These are phyloP conservation scores for Lumnitzera racemosa DNA, from an alignment of 345 rosid genomes.

Conservation along the genomic window DNA sequence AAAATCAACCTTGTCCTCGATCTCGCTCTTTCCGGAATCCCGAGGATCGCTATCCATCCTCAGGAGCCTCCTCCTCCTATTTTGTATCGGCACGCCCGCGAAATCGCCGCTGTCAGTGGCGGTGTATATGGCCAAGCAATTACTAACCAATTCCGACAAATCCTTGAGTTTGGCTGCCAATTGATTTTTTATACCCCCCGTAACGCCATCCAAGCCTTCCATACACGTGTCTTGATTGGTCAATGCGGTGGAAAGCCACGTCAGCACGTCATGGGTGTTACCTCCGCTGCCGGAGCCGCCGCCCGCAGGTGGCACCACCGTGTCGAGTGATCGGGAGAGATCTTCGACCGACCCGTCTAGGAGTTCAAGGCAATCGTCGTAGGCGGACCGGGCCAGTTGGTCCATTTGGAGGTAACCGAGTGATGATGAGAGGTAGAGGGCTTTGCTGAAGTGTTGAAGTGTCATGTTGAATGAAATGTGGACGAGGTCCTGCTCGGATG, in stretches of 20 bases:
- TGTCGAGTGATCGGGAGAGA: conserved; percentile 54
- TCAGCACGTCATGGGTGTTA: conserved; percentile 56
- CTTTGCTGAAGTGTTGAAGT: conserved; percentile 66
- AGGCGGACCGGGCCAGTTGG: conserved; percentile 64
- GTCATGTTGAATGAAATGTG: conserved; percentile 98
- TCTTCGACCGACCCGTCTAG: conserved; percentile 76
- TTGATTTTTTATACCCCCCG: conserved; percentile 55
- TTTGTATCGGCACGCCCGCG: conserved; percentile 81
- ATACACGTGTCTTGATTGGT: conserved; percentile 92
- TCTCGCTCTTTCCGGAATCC: neutral
- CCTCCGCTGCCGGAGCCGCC: conserved; percentile 9
- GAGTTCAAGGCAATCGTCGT: conserved; percentile 84
- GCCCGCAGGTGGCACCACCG: conserved; percentile 23
- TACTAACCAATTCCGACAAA: conserved; percentile 81
- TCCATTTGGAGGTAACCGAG: conserved; percentile 59
- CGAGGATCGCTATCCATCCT: conserved; percentile 9
- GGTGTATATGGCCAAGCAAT: conserved; percentile 72
- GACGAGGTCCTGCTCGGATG: conserved; percentile 61
- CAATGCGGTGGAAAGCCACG: conserved; percentile 91
- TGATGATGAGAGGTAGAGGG: conserved; percentile 50
- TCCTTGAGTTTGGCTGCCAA: conserved; percentile 52
- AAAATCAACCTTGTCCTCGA: conserved; percentile 15
- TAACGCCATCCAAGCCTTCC: conserved; percentile 62
- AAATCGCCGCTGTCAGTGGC: conserved; percentile 43
- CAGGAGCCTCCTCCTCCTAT: conserved; percentile 54